Base-by-base conservation (phyloP, 176 grass and related monocot species). In the Poa annua region DNA sequence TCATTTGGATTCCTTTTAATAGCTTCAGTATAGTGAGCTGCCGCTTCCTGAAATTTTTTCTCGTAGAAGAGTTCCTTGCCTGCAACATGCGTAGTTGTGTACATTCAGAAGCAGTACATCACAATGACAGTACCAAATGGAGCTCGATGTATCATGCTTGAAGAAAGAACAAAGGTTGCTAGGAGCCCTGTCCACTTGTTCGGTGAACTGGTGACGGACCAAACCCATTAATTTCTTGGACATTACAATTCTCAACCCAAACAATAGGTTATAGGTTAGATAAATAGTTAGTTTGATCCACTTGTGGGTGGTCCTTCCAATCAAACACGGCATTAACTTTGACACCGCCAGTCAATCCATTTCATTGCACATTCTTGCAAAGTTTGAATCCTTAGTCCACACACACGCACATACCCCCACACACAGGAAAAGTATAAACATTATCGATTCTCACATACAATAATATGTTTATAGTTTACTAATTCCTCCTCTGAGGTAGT, bases 1-100 rank as follows among this genome's bases (percentile, higher is more conserved):
- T 92, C 90, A 9, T 89, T 84, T 73, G 90, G 90, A 57, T 77
- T 89, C 21, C 74, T 84, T 73, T 68, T 76, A 19, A 71, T 59
- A 77, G 87, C 87, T 81, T 64, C 47, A 7, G 87, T 89, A 57
- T 92, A 92, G 49, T 89, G 76, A 38, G 80, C 70, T 53, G 66
- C 84, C 44, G 87, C 90, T 61, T 89, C 90, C 44, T 85, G 63
- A 41, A 84, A 89, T 21, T 67, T 89, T 51, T 80, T 80, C 79
- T 88, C 66, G 39, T 86, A 83, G 74, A 88, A 92, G 36, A 70
- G 42, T 38, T 86, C 86, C 45, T 88, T 88, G 29, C 83, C 83
- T 92, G 79, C 17, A 92, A 62, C 3, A 57, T 57, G 8, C 55
- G 21, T 22, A 57, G n/a, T 8, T 11, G 8, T 22, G 55, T 9